A percentile compares a stretch with the other conserved stretches of the same genome.
phyloP scores from a whole-genome alignment of 371 early-diverging fungal genomes.

The Apophysomyces ossiformis region DNA sequence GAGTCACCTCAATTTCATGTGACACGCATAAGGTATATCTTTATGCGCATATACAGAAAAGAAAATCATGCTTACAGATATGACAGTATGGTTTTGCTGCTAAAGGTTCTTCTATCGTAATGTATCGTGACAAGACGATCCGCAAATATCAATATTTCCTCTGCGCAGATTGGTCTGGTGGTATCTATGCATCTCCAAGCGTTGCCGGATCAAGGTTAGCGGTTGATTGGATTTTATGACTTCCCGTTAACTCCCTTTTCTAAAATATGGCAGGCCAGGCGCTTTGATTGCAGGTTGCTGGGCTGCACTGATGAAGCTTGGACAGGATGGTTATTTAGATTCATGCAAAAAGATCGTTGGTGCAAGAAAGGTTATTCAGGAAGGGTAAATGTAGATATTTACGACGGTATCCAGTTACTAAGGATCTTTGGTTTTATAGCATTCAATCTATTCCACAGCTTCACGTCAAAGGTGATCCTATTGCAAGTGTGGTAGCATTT shows the following conservation, averaged over 20 bases:
- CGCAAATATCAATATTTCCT: slow-evolving; percentile 93
- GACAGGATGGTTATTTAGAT: slow-evolving; percentile 85
- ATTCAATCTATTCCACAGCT: slow-evolving; percentile 72
- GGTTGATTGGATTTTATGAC: background rate
- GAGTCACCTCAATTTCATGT: slow-evolving; percentile 95
- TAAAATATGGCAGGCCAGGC: slow-evolving; percentile 65
- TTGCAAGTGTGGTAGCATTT: slow-evolving; percentile 89
- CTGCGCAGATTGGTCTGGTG: slow-evolving; percentile 92
- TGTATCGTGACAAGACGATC: slow-evolving; percentile 81
- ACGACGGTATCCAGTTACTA: background rate
- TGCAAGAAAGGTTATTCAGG: slow-evolving; percentile 73
- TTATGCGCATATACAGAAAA: background rate
- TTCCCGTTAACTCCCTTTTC: background rate
- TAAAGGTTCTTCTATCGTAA: slow-evolving; percentile 95
- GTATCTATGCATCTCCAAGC: slow-evolving; percentile 94
- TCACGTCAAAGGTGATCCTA: slow-evolving; percentile 85
- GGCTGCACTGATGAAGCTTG: slow-evolving; percentile 91
- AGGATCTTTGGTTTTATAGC: slow-evolving; percentile 23
- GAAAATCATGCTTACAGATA: background rate
- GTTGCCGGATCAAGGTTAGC: slow-evolving; percentile 87
- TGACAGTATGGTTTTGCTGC: slow-evolving; percentile 90
- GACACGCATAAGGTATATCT: slow-evolving; percentile 90
- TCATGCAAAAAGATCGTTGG: slow-evolving; percentile 82
- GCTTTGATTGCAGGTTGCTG: slow-evolving; percentile 97
- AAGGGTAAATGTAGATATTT: slow-evolving; percentile 48